Conservation (phyloP, 306 rosid genomes). For the Malus sylvestris region DNA sequence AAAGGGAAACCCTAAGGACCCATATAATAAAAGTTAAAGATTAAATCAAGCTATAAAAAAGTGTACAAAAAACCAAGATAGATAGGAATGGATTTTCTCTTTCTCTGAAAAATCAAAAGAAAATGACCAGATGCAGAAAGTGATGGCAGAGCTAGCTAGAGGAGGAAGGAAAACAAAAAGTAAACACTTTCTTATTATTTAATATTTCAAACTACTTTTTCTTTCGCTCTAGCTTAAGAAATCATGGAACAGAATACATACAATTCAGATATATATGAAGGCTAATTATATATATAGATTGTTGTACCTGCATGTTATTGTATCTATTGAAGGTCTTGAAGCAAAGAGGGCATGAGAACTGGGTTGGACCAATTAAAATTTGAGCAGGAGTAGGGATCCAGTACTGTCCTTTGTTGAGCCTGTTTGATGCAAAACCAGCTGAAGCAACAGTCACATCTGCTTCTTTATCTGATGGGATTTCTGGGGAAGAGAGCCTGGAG, state of each 20-base stretch:
- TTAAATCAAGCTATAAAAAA: constrained; percentile 29
- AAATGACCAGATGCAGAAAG: constrained; percentile 28
- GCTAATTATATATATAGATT: neutral
- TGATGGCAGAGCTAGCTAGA: neutral
- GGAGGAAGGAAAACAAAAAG: neutral
- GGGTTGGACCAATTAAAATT: constrained; percentile 90
- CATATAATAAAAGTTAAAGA: constrained; percentile 36
- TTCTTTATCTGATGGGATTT: constrained; percentile 43
- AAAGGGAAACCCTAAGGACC: constrained; percentile 39
- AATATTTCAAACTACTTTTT: neutral
- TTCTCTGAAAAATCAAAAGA: constrained; percentile 39
- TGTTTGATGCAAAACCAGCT: constrained; percentile 28
- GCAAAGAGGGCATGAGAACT: constrained; percentile 91
- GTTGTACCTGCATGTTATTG: constrained; percentile 85
- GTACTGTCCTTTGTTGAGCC: constrained; percentile 67
- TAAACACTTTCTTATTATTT: neutral
- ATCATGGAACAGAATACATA: neutral
- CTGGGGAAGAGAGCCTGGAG: constrained; percentile 41
- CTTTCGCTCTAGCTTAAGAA: neutral
- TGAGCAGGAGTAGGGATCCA: constrained; percentile 98
- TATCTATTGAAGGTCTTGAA: constrained; percentile 95
- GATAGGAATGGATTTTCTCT: constrained; percentile 18
- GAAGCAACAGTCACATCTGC: constrained; percentile 13
- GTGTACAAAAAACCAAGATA: constrained; percentile 20
- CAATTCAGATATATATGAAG: neutral